Evolutionary conservation across 192 early-diverging fungal genomes (phyloP), one percentile per base, ranked within the genome.

Genomic region (Entophlyctis helioformis): DNA sequence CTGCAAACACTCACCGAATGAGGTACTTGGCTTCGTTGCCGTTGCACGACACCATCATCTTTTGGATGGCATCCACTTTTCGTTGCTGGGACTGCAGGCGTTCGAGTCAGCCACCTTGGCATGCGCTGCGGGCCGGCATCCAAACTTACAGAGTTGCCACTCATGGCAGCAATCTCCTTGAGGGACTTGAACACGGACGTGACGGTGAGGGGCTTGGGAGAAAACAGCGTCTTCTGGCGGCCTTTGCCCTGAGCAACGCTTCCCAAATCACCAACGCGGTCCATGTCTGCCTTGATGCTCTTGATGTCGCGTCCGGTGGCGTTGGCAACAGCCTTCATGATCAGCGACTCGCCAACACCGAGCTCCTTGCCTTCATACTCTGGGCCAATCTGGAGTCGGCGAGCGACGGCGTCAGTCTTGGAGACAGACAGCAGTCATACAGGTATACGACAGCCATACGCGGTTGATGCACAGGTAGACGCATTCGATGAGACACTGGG

Each of bases 321-420:
- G 36, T 84, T 58, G 2, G 86, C 93, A 55, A 99, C 86, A 9
- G 90, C 86, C 54, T 96, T 96, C 50, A 95, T 82, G 26, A 99
- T 59, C 4, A 91, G 68, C 16, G 84, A 82, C 51, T 96, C 93
- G 26, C 96, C 96, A 44, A 99, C 82, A 5, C 94, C 94, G 20
- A 99, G 66, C 64, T 99, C 96, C 21, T 92, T 67, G 22, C 86
- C 87, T 64, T 96, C 90, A 56, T 95, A 89, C 49, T 99, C 91
- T 0, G 96, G 92, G 48, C 84, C 74, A 55, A 83, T 60, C 85
- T 90, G 49, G n/a, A n/a, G n/a, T n/a, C n/a, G n/a, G n/a, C n/a
- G n/a, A n/a, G n/a, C n/a, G n/a, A 32, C 21, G n/a, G 31, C n/a
- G 20, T 27, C 15, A 11, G 15, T 36, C 27, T 21, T 13, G 7